Percentiles rank a stretch among this genome's conserved stretches.
Conservation (phyloP, 148 eudicot species). For the Agrostemma githago region DNA sequence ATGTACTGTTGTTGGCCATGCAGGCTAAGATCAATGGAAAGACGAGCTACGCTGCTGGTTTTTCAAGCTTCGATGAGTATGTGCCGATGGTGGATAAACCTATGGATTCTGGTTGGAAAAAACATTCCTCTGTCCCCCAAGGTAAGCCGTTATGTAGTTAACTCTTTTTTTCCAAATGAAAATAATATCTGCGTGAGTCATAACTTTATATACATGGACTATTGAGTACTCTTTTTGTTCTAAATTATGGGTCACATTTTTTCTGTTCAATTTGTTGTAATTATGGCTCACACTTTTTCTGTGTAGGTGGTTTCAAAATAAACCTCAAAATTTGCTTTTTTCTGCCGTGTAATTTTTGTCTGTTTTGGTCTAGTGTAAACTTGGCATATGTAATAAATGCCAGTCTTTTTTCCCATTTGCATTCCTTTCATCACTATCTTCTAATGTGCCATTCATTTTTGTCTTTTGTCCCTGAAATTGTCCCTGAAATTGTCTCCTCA, state of each 20-base stretch:
- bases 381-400: neutral
- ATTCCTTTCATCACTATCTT: neutral
- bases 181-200: neutral
- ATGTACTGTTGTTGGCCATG: slow-evolving; percentile 19
- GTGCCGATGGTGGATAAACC: slow-evolving; percentile 98
- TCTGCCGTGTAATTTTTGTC: neutral
- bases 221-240: neutral
- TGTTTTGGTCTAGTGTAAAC: neutral
- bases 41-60: slow-evolving; percentile 42
- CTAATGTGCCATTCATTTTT: neutral
- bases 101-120: slow-evolving; percentile 87
- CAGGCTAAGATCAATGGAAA: slow-evolving; percentile 74
- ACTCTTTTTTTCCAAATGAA: neutral
- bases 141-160: slow-evolving; percentile 35
- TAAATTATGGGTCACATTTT: too few relatives aligned
- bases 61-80: slow-evolving; percentile 82
- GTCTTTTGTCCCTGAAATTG: too few relatives aligned
- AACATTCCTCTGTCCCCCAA: slow-evolving; percentile 50
- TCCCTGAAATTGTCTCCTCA: neutral
- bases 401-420: neutral
- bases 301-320: neutral
- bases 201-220: neutral
- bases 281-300: neutral
- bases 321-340: neutral
- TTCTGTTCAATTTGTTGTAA: too few relatives aligned